Conservation (phyloP, 176 grass and related monocot species). For the Tillandsia leiboldiana region DNA sequence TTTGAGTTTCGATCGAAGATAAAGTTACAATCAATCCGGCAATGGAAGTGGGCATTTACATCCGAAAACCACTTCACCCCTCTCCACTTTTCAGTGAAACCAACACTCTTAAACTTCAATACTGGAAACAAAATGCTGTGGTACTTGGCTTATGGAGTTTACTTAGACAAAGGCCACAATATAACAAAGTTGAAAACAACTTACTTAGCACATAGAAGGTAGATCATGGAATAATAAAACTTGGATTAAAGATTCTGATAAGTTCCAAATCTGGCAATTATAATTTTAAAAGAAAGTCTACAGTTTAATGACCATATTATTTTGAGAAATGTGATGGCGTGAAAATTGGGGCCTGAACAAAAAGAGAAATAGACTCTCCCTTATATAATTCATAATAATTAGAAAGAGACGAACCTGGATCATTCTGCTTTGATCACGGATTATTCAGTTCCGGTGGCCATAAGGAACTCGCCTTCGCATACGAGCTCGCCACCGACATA, state of each 20-base stretch:
- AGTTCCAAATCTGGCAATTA: too few species aligned
- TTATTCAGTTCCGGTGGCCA: conserved; percentile 42
- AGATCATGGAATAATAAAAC: background rate
- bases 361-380: background rate
- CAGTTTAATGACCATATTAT: too few species aligned
- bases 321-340: background rate
- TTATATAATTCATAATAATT: background rate
- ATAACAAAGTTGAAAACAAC: background rate
- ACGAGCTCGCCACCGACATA: conserved; percentile 82
- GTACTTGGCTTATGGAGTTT: too few species aligned
- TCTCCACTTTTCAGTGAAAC: too few species aligned
- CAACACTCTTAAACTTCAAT: too few species aligned
- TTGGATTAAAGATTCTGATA: too few species aligned
- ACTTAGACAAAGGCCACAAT: background rate
- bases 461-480: conserved; percentile 90
- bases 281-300: too few species aligned
- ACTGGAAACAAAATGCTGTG: too few species aligned
- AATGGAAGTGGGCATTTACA: too few species aligned
- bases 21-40: too few species aligned
- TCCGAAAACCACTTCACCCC: too few species aligned
- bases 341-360: background rate
- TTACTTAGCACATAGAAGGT: background rate
- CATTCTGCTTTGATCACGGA: background rate
- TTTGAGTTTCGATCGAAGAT: too few species aligned
- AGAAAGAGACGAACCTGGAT: background rate